A percentile compares a stretch with the other conserved stretches of the same genome.
phyloP scores from a whole-genome alignment of 192 early-diverging fungal genomes.

The Coemansia asiatica region DNA sequence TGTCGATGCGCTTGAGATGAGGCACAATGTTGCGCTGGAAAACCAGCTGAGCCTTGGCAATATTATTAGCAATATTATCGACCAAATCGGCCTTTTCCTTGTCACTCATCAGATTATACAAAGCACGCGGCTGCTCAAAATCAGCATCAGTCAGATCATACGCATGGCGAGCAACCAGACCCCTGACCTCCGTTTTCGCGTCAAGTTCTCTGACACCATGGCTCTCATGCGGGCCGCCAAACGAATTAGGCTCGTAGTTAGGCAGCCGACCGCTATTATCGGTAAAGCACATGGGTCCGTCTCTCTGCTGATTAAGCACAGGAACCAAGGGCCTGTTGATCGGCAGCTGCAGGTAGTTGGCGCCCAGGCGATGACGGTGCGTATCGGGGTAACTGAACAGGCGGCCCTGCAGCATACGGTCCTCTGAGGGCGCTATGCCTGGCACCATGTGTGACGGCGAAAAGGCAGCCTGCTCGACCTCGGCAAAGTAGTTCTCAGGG shows the following conservation, averaged over 20 bases:
- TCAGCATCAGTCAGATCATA: conserved; percentile 59
- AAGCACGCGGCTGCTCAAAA: conserved; percentile 63
- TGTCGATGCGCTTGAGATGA: conserved; percentile 60
- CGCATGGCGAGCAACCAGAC: conserved; percentile 54
- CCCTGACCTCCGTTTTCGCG: conserved; percentile 39
- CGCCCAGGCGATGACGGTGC: conserved; percentile 65
- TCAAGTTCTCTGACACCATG: conserved; percentile 28
- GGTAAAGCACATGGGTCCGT: conserved; percentile 58
- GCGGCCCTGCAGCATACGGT: conserved; percentile 72
- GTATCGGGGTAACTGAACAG: conserved; percentile 74
- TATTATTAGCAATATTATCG: conserved; percentile 59
- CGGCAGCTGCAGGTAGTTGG: conserved; percentile 73
- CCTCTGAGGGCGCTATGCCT: conserved; percentile 66
- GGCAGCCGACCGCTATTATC: conserved; percentile 61
- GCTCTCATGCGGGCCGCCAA: conserved; percentile 55
- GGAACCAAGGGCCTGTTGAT: conserved; percentile 61
- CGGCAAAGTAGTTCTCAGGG: conserved; percentile 75
- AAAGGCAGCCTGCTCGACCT: conserved; percentile 74
- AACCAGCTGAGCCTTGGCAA: conserved; percentile 55
- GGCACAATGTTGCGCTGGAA: conserved; percentile 60
- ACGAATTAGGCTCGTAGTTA: conserved; percentile 67
- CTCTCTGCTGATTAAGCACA: conserved; percentile 67
- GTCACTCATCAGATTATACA: conserved; percentile 49
- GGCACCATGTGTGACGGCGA: conserved; percentile 68
- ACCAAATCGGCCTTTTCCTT: conserved; percentile 57